phyloP scores from a whole-genome alignment of 345 rosid species.

The Salix exigua region DNA sequence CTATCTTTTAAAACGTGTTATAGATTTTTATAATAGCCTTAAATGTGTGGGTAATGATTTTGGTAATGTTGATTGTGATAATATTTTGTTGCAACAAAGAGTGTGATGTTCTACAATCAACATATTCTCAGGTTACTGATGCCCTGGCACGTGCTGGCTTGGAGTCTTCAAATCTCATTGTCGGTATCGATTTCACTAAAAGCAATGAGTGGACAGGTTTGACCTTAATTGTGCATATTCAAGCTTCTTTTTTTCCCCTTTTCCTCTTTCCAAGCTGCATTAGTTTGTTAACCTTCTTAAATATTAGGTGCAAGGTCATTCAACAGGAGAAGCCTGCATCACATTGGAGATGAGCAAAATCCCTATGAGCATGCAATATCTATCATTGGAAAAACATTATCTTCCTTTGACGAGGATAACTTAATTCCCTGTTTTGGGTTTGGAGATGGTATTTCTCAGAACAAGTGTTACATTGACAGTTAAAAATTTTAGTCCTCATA shows the following conservation, averaged over 20 bases:
- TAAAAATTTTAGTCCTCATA: background rate
- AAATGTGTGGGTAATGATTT: background rate
- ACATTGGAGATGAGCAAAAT: conserved; percentile 53
- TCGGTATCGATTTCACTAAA: conserved; percentile 92
- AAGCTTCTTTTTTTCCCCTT: background rate
- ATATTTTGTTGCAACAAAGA: conserved; percentile 3
- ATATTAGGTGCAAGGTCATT: conserved; percentile 66
- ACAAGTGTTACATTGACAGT: background rate
- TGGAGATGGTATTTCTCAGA: conserved; percentile 52
- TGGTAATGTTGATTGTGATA: background rate
- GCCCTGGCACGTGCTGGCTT: conserved; percentile 77
- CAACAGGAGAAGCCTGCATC: conserved; percentile 59
- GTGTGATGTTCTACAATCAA: background rate
- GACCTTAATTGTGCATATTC: background rate
- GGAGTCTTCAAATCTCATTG: conserved; percentile 88
- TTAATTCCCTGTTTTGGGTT: conserved; percentile 83
- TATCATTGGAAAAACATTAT: conserved; percentile 69
- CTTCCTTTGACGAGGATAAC: conserved; percentile 75
- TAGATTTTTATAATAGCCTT: background rate
- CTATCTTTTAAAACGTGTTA: background rate
- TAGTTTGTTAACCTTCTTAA: conserved; percentile 11
- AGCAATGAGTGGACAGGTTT: conserved; percentile 98
- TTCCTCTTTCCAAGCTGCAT: background rate
- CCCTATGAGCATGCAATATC: conserved; percentile 79
- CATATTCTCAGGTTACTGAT: conserved; percentile 55